Conservation (phyloP, 306 rosid species). For the Pyrus pyrifolia region DNA sequence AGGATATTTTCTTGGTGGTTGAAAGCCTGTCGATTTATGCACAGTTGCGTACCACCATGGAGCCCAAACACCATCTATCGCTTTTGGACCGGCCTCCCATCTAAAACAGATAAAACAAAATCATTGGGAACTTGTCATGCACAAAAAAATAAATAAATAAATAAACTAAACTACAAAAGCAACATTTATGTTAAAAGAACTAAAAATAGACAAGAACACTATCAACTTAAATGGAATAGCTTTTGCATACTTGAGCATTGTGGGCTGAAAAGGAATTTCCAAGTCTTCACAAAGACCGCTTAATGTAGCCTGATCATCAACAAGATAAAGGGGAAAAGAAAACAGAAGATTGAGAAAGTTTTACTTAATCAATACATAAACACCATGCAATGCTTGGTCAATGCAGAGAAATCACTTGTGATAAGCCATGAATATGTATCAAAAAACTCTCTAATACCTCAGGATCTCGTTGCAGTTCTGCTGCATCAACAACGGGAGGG, state of each 20-base stretch:
- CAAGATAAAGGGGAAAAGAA: neutral
- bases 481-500: conserved; percentile 62
- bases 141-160: neutral
- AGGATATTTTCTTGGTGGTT: conserved; percentile 49
- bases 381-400: neutral
- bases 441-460: conserved; percentile 42
- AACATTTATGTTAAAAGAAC: neutral
- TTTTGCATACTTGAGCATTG: conserved; percentile 54
- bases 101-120: conserved; percentile 23
- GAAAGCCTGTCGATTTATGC: conserved; percentile 56
- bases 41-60: conserved; percentile 76
- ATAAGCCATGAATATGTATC: neutral
- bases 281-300: conserved; percentile 65
- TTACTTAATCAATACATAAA: neutral
- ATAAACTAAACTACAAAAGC: no score
- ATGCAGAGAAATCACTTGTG: neutral
- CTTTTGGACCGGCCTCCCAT: conserved; percentile 78
- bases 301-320: conserved; percentile 49
- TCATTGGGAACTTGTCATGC: conserved; percentile 16
- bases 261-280: conserved; percentile 59
- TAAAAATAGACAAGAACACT: neutral
- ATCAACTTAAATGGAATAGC: no score
- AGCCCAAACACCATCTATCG: conserved; percentile 76
- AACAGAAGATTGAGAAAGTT: neutral
- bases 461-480: conserved; percentile 59